Evolutionary conservation across 306 rosid genomes (phyloP).

Genomic region (Cicer bijugum): DNA sequence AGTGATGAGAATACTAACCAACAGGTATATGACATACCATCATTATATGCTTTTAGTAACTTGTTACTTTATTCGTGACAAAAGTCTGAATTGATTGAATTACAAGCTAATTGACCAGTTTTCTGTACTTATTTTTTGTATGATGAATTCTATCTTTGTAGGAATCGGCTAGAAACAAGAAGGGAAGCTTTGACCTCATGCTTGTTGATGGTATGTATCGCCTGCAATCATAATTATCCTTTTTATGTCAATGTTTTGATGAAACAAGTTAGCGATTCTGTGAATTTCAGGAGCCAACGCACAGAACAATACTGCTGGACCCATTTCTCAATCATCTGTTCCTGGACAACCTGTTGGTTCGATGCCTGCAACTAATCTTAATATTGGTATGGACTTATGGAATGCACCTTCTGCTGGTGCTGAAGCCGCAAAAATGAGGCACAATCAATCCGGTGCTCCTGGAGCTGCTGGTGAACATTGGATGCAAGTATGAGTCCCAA

Average conservation of each 20-base stretch:
- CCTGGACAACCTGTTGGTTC: constrained; percentile 73
- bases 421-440: constrained; percentile 70
- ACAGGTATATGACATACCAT: constrained; percentile 59
- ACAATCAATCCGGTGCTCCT: constrained; percentile 58
- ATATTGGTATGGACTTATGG: constrained; percentile 97
- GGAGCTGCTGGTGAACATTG: constrained; percentile 74
- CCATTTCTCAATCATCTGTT: constrained; percentile 56
- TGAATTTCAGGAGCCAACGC: constrained; percentile 77
- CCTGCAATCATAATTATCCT: constrained; percentile 4
- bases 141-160: constrained; percentile 42
- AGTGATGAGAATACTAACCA: constrained; percentile 83
- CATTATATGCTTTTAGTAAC: not conserved
- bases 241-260: not conserved
- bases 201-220: constrained; percentile 80
- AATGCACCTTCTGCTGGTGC: constrained; percentile 64
- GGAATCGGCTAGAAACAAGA: constrained; percentile 75
- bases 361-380: constrained; percentile 77
- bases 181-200: constrained; percentile 93
- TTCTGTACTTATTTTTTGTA: constrained; percentile 7
- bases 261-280: constrained; percentile 34
- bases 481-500: constrained; percentile 66
- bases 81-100: constrained; percentile 23
- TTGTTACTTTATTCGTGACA: constrained; percentile 1
- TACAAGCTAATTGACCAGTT: not conserved
- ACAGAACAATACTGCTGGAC: constrained; percentile 59